These are phyloP conservation scores for Zymoseptoria passerinii DNA, from an alignment of 2,329 filamentous ascomycete species.

Conservation along the genomic window DNA sequence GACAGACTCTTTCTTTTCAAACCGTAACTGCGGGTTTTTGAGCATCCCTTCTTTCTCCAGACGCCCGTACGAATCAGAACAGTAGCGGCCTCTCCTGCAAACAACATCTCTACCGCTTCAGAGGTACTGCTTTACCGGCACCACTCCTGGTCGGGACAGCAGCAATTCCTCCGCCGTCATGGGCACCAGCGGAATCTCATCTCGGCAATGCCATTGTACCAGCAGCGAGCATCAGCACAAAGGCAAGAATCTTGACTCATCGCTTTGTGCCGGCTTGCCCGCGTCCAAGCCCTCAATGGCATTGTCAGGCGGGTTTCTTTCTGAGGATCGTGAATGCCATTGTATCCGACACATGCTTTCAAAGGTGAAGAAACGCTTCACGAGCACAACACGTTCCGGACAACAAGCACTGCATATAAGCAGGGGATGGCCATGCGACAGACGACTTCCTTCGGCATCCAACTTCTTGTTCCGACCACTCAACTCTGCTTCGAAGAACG, in stretches of 20 bases:
- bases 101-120: neutral
- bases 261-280: neutral
- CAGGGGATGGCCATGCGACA: neutral
- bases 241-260: neutral
- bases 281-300: neutral
- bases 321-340: neutral
- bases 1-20: too few relatives aligned
- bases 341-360: neutral
- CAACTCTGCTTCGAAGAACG: neutral
- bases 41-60: neutral
- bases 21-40: neutral
- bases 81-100: neutral
- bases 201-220: neutral
- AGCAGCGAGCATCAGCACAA: neutral
- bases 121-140: neutral
- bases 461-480: neutral
- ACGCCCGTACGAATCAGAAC: neutral
- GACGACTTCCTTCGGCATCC: neutral
- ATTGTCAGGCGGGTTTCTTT: neutral
- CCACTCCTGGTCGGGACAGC: neutral
- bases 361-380: neutral
- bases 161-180: neutral
- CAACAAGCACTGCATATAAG: neutral
- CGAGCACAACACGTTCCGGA: neutral
- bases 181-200: neutral